Percentiles rank a stretch among this genome's conserved stretches.
Conservation (phyloP, 768 basidiomycete genomes). For the Leucocoprinus leucothites region DNA sequence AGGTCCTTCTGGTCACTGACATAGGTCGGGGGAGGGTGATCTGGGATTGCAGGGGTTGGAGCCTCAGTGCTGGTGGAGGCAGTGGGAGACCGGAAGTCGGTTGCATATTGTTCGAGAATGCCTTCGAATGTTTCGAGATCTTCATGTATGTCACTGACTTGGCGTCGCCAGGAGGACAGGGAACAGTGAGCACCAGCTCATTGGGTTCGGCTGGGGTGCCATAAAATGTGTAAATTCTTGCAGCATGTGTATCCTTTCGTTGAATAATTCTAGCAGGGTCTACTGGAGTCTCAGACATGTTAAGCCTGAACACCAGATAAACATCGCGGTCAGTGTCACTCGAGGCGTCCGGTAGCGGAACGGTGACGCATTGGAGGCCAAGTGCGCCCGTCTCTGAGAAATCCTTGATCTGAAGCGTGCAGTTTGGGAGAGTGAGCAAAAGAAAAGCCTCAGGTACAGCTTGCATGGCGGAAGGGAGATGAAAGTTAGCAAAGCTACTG, state of each 20-base stretch:
- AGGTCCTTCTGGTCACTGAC: constrained; percentile 30
- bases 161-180: constrained; percentile 21
- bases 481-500: background rate
- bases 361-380: constrained; percentile 61
- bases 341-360: constrained; percentile 32
- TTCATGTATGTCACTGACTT: constrained; percentile 38
- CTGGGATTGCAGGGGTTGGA: constrained; percentile 6
- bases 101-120: constrained; percentile 60
- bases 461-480: constrained; percentile 3
- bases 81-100: constrained; percentile 33
- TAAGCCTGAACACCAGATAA: constrained; percentile 63
- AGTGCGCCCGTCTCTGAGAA: constrained; percentile 40
- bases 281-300: constrained; percentile 53
- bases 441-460: constrained; percentile 46
- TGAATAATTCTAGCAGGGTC: constrained; percentile 52
- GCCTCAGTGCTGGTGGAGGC: constrained; percentile 10
- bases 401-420: constrained; percentile 35
- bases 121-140: constrained; percentile 66
- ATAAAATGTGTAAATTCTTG: constrained; percentile 44
- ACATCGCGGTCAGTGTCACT: constrained; percentile 46
- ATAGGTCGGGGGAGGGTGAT: constrained; percentile 16
- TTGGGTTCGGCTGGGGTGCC: constrained; percentile 33
- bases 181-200: constrained; percentile 34
- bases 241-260: constrained; percentile 30
- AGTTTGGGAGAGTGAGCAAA: constrained; percentile 50